Percentiles rank a stretch among this genome's conserved stretches.
Conservation (phyloP, 768 basidiomycete species). For the Sistotremastrum niveocremeum region DNA sequence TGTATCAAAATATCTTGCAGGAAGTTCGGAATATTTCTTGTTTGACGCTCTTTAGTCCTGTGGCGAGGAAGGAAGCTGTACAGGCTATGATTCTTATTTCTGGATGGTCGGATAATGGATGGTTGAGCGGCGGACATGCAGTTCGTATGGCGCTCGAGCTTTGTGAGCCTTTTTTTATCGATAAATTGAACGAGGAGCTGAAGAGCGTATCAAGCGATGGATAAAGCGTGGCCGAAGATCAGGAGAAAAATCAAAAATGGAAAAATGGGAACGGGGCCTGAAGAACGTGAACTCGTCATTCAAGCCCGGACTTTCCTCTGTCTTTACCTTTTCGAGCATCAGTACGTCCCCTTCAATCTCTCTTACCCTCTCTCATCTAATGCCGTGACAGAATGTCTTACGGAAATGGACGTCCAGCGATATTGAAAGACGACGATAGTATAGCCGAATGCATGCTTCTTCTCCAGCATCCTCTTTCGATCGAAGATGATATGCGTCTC, state of each 20-base stretch:
- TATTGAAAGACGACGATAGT: conserved; percentile 85
- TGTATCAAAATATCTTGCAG: conserved; percentile 57
- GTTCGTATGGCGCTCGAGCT: conserved; percentile 94
- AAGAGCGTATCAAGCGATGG: conserved; percentile 44
- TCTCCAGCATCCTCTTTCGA: conserved; percentile 74
- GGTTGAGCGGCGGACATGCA: conserved; percentile 92
- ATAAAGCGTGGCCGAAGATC: conserved; percentile 82
- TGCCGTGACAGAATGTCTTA: conserved; percentile 63
- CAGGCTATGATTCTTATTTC: conserved; percentile 91
- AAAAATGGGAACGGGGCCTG: conserved; percentile 39
- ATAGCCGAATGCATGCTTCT: conserved; percentile 71
- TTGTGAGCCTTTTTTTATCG: conserved; percentile 32
- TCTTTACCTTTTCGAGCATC: conserved; percentile 86
- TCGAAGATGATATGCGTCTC: conserved; percentile 89
- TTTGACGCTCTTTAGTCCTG: conserved; percentile 78
- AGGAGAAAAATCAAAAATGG: conserved; percentile 62
- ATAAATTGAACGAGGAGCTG: not conserved
- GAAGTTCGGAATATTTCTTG: conserved; percentile 80
- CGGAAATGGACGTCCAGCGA: conserved; percentile 86
- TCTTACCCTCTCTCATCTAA: not conserved
- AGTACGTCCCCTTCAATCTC: conserved; percentile 44
- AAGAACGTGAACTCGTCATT: conserved; percentile 69
- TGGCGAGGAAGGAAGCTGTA: conserved; percentile 73
- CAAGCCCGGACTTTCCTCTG: conserved; percentile 87
- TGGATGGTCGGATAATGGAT: conserved; percentile 93